Evolutionary conservation across 495 filamentous ascomycete species (phyloP).

Genomic region (Neurospora hispaniola): DNA sequence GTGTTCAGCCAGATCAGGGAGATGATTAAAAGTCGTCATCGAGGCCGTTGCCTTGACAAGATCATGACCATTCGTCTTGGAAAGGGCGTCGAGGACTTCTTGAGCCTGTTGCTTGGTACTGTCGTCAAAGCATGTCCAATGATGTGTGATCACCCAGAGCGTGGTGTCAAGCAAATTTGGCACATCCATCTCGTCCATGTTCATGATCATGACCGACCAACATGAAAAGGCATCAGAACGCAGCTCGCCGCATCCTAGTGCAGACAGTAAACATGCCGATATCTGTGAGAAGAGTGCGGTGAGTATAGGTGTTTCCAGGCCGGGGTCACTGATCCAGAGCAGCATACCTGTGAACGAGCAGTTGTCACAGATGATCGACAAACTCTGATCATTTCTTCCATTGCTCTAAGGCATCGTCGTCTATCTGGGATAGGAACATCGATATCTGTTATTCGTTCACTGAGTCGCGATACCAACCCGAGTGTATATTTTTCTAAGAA

Average conservation of each 20-base stretch:
- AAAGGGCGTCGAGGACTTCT: conserved; percentile 51
- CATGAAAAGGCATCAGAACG: conserved; percentile 68
- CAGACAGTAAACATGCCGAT: conserved; percentile 77
- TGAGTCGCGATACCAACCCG: conserved; percentile 76
- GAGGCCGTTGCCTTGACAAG: conserved; percentile 55
- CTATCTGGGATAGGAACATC: conserved; percentile 48
- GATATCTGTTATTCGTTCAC: conserved; percentile 68
- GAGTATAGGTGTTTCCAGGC: background rate
- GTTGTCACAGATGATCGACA: conserved; percentile 57
- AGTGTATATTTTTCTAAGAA: conserved; percentile 81
- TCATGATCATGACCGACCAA: conserved; percentile 68
- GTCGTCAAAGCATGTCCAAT: conserved; percentile 61
- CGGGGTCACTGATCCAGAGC: background rate
- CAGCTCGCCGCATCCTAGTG: conserved; percentile 60
- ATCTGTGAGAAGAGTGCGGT: conserved; percentile 40
- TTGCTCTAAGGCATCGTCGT: conserved; percentile 62
- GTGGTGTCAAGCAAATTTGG: conserved; percentile 71
- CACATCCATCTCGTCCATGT: conserved; percentile 68
- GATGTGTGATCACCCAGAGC: conserved; percentile 70
- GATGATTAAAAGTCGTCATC: conserved; percentile 68
- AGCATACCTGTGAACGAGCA: conserved; percentile 72
- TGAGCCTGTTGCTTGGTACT: conserved; percentile 46
- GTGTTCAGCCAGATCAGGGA: conserved; percentile 55
- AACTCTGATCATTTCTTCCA: conserved; percentile 78
- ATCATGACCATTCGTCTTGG: conserved; percentile 47